These are phyloP conservation scores for Trichoderma afroharzianum DNA, from an alignment of 2,329 filamentous ascomycete genomes.

Conservation along the genomic window DNA sequence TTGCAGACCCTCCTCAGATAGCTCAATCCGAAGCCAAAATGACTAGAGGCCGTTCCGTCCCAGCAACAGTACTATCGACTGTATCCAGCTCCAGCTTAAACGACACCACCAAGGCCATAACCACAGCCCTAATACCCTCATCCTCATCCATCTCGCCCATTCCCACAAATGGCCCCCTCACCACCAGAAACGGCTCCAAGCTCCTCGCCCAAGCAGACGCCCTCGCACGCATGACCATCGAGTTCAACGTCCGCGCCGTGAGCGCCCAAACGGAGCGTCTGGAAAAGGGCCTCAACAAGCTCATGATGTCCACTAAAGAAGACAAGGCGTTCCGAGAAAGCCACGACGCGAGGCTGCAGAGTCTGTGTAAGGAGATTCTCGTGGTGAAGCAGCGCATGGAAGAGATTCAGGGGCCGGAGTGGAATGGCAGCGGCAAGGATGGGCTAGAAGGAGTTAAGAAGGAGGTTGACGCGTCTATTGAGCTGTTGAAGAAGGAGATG, in stretches of 20 bases:
- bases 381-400: slow-evolving; percentile 29
- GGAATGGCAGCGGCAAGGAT: not conserved
- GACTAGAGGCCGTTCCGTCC: slow-evolving; percentile 12
- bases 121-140: not conserved
- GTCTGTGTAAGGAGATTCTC: slow-evolving; percentile 31
- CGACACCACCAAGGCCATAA: not conserved
- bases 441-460: slow-evolving; percentile 21
- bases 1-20: not conserved
- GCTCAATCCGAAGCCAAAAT: not conserved
- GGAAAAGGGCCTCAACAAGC: slow-evolving; percentile 28
- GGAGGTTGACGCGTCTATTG: slow-evolving; percentile 21
- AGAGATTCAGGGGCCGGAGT: slow-evolving; percentile 7
- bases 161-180: not conserved
- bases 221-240: slow-evolving; percentile 36
- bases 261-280: slow-evolving; percentile 28
- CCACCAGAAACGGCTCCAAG: not conserved
- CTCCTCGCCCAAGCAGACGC: slow-evolving; percentile 30
- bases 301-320: slow-evolving; percentile 26
- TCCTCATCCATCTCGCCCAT: not conserved
- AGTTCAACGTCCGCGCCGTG: slow-evolving; percentile 34
- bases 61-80: not conserved
- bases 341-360: slow-evolving; percentile 30
- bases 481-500: slow-evolving; percentile 25
- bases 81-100: not conserved
- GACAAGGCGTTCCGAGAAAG: slow-evolving; percentile 29